phyloP scores from a whole-genome alignment of 2,329 filamentous ascomycete genomes.

The Paraphoma sp. region DNA sequence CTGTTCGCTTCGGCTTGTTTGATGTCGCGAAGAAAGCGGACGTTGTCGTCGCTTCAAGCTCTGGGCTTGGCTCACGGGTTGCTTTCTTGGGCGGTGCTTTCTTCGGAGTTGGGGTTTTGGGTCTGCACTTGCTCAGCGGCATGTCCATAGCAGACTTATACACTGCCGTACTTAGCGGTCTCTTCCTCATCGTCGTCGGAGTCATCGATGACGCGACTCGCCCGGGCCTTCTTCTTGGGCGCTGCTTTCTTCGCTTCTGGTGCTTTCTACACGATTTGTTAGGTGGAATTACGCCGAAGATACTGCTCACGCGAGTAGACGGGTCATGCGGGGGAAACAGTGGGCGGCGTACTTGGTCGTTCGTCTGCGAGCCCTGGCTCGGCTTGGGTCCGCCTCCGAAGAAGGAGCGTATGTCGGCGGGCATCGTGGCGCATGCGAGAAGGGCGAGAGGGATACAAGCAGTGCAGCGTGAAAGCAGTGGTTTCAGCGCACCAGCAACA shows the following conservation, averaged over 20 bases:
- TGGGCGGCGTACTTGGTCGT: slow-evolving; percentile 36
- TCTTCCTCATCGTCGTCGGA: slow-evolving; percentile 66
- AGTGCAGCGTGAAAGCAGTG: neutral
- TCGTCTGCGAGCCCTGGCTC: slow-evolving; percentile 48
- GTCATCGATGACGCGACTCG: slow-evolving; percentile 68
- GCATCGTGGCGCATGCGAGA: slow-evolving; percentile 61
- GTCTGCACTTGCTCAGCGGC: slow-evolving; percentile 38
- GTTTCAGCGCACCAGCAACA: neutral
- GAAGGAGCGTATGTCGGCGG: slow-evolving; percentile 86
- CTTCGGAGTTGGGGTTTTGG: slow-evolving; percentile 58
- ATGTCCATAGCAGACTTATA: neutral
- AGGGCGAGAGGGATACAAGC: neutral
- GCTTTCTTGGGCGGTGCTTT: slow-evolving; percentile 65
- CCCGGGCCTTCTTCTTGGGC: slow-evolving; percentile 52
- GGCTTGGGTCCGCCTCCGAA: slow-evolving; percentile 81
- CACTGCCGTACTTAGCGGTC: slow-evolving; percentile 37
- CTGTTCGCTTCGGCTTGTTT: slow-evolving; percentile 61
- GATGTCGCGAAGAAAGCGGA: slow-evolving; percentile 69
- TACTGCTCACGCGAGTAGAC: neutral
- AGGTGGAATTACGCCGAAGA: neutral
- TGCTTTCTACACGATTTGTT: neutral
- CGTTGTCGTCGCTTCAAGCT: slow-evolving; percentile 65
- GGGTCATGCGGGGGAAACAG: neutral
- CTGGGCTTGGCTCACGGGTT: slow-evolving; percentile 56
- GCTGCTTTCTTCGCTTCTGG: slow-evolving; percentile 44